Evolutionary conservation across 345 rosid species (phyloP).

Genomic region (Aethionema arabicum): DNA sequence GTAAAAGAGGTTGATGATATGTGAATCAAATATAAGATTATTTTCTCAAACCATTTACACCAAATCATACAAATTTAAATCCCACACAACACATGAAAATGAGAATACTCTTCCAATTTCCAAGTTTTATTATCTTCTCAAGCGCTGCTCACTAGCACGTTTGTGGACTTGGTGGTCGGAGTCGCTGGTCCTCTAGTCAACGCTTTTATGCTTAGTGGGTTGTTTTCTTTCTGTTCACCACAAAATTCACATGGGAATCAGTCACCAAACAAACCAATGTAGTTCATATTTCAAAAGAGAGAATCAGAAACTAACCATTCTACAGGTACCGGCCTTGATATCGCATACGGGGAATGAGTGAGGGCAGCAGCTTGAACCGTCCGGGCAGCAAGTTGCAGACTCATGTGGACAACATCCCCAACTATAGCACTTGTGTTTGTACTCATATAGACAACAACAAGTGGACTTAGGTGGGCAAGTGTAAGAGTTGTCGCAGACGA

Average conservation of each 20-base stretch:
- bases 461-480: conserved; percentile 62
- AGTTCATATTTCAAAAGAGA: neutral
- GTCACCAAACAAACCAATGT: neutral
- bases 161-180: conserved; percentile 33
- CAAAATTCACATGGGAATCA: conserved; percentile 13
- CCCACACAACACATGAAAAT: neutral
- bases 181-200: conserved; percentile 52
- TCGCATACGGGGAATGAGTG: conserved; percentile 73
- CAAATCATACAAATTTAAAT: conserved; percentile 5
- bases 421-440: conserved; percentile 54
- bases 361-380: conserved; percentile 80
- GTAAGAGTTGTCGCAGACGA: conserved; percentile 58
- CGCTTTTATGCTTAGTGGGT: conserved; percentile 55
- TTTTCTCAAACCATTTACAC: conserved; percentile 26
- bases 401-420: conserved; percentile 94
- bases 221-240: conserved; percentile 55
- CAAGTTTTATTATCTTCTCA: too few species aligned
- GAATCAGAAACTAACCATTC: conserved; percentile 48
- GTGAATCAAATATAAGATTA: neutral
- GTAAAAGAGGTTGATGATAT: conserved; percentile 12
- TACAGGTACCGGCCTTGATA: conserved; percentile 60
- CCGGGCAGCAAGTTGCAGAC: conserved; percentile 85
- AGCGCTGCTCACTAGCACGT: conserved; percentile 31
- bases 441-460: conserved; percentile 69
- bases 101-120: too few species aligned